Evolutionary conservation across 805 yeast species (phyloP).

Genomic region (Kluyveromyces wickerhamii): DNA sequence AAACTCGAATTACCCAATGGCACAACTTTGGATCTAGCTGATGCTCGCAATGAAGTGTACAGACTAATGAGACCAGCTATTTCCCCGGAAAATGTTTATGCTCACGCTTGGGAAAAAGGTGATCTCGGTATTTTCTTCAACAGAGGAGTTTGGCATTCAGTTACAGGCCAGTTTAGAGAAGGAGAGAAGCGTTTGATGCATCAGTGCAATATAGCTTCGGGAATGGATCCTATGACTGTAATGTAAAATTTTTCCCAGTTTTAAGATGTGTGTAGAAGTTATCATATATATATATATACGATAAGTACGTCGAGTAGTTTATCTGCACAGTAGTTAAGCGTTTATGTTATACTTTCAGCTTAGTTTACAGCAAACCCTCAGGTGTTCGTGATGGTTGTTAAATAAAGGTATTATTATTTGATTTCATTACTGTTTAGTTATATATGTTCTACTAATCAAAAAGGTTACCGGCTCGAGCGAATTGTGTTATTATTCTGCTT

Average conservation of each 20-base stretch:
- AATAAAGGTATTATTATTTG: too few species aligned
- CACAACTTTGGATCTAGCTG: slow-evolving; percentile 52
- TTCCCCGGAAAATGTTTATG: slow-evolving; percentile 61
- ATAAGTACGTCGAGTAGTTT: too few species aligned
- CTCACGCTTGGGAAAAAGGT: slow-evolving; percentile 78
- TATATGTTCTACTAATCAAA: too few species aligned
- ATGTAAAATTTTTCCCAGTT: not conserved
- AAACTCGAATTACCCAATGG: slow-evolving; percentile 50
- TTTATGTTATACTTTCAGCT: too few species aligned
- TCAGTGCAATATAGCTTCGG: slow-evolving; percentile 87
- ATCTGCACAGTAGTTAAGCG: too few species aligned
- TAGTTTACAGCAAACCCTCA: too few species aligned
- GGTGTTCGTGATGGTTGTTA: too few species aligned
- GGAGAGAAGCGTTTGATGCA: slow-evolving; percentile 84
- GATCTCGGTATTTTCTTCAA: slow-evolving; percentile 82
- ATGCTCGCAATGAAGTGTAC: slow-evolving; percentile 68
- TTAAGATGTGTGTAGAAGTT: too few species aligned
- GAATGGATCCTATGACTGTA: slow-evolving; percentile 47
- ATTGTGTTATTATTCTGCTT: slow-evolving; percentile 5
- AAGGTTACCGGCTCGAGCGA: too few species aligned
- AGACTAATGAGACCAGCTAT: slow-evolving; percentile 81
- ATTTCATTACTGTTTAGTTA: too few species aligned
- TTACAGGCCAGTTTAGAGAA: slow-evolving; percentile 76
- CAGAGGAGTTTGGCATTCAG: slow-evolving; percentile 88
- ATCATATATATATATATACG: too few species aligned